phyloP scores from a whole-genome alignment of 2,329 filamentous ascomycete genomes.

The Lachnellula occidentalis region DNA sequence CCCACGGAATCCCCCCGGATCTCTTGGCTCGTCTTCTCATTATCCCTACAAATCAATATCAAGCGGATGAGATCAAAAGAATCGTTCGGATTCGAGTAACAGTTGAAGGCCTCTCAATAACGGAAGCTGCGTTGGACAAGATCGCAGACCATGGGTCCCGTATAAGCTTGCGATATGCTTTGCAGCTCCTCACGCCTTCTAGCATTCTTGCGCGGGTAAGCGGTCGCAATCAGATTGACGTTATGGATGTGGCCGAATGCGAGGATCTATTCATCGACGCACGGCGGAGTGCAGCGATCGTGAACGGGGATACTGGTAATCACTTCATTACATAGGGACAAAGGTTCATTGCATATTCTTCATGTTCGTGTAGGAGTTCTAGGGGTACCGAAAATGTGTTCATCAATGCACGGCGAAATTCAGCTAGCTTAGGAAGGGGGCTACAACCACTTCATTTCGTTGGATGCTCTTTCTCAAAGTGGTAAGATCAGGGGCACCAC shows the following conservation, averaged over 20 bases:
- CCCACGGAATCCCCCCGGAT: conserved; percentile 91
- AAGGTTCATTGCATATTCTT: background rate
- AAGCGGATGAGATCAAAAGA: conserved; percentile 80
- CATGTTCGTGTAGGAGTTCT: background rate
- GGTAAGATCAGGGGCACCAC: conserved; percentile 1
- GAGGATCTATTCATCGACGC: conserved; percentile 82
- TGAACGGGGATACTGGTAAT: conserved; percentile 55
- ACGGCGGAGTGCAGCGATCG: conserved; percentile 67
- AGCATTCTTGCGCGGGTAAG: conserved; percentile 85
- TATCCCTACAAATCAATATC: conserved; percentile 88
- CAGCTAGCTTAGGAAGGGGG: conserved; percentile 60
- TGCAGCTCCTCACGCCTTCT: conserved; percentile 66
- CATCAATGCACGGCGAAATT: conserved; percentile 74
- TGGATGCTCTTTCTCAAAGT: background rate
- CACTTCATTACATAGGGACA: conserved; percentile 44
- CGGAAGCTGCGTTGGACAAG: conserved; percentile 78
- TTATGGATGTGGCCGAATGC: conserved; percentile 73
- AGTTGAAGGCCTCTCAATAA: conserved; percentile 74
- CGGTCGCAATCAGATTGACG: conserved; percentile 69
- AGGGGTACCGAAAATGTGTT: conserved; percentile 75
- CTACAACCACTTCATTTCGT: conserved; percentile 50
- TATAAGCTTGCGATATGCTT: conserved; percentile 85
- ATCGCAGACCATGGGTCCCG: conserved; percentile 81
- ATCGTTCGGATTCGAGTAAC: conserved; percentile 82
- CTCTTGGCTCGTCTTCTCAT: conserved; percentile 92